A percentile compares a stretch with the other conserved stretches of the same genome.
These are phyloP conservation scores for Rhytidiadelphus loreus DNA, from an alignment of 225 moss, liverwort and hornwort species.

Conservation along the genomic window DNA sequence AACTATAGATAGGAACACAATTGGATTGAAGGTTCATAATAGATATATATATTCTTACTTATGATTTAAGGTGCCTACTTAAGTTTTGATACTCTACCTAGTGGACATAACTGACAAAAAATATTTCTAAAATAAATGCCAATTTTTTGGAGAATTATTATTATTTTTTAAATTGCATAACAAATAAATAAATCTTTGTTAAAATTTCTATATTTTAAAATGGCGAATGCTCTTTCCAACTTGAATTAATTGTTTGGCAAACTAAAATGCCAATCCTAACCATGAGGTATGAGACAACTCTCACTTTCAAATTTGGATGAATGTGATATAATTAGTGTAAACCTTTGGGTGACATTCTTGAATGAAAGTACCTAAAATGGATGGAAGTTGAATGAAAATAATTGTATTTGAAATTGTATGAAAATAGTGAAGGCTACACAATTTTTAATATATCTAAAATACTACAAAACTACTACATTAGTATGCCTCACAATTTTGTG, in stretches of 20 bases:
- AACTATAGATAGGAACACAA: not conserved
- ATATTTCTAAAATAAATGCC: not conserved
- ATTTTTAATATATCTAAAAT: not conserved
- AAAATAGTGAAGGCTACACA: not conserved
- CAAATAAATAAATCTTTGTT: not conserved
- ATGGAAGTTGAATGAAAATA: not conserved
- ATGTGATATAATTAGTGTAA: not conserved
- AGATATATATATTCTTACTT: not conserved
- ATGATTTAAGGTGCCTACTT: not conserved
- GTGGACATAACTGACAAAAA: not conserved
- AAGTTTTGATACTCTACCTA: not conserved
- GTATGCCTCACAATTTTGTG: not conserved
- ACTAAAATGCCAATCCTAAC: not conserved
- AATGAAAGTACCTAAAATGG: not conserved
- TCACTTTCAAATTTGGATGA: not conserved
- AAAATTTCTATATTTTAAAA: not conserved
- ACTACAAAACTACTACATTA: not conserved
- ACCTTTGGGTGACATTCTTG: not conserved
- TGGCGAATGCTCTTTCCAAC: rapidly evolving
- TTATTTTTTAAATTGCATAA: too few relatives aligned
- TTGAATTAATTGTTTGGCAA: not conserved
- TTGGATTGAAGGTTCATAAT: not conserved
- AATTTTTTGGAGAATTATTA: not conserved
- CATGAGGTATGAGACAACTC: not conserved
- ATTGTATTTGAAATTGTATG: not conserved